Conservation (phyloP, 2,329 filamentous ascomycete genomes). For the Phialophora macrospora region DNA sequence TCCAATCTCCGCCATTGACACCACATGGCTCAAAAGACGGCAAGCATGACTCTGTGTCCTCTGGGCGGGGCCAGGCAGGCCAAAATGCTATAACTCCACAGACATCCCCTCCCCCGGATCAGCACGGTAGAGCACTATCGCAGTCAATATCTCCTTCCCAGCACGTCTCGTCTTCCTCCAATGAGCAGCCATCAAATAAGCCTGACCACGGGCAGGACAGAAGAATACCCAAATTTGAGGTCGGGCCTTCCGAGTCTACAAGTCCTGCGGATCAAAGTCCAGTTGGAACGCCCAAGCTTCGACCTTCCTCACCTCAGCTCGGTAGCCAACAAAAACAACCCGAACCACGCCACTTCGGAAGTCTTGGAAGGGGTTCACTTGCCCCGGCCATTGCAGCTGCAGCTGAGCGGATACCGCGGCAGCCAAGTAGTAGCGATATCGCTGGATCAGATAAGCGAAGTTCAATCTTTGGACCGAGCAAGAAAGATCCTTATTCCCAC, state of each 20-base stretch:
- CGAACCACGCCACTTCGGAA: slow-evolving; percentile 38
- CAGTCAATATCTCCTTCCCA: slow-evolving; percentile 44
- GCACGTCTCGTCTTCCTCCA: slow-evolving; percentile 49
- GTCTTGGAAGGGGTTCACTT: slow-evolving; percentile 37
- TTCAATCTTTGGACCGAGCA: slow-evolving; percentile 57
- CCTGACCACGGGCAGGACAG: slow-evolving; percentile 51
- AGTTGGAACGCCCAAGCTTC: slow-evolving; percentile 54
- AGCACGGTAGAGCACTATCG: slow-evolving; percentile 42
- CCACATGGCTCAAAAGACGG: slow-evolving; percentile 74
- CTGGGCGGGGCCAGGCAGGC: slow-evolving; percentile 44
- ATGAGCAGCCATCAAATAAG: slow-evolving; percentile 48
- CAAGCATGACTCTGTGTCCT: slow-evolving; percentile 42
- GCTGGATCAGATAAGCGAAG: slow-evolving; percentile 55
- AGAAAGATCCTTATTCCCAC: slow-evolving; percentile 57
- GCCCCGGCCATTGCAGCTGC: slow-evolving; percentile 39
- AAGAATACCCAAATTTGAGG: slow-evolving; percentile 59
- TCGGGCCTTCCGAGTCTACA: slow-evolving; percentile 62
- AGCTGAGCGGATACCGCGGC: slow-evolving; percentile 50
- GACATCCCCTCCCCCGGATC: slow-evolving; percentile 57
- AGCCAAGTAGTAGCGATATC: slow-evolving; percentile 51
- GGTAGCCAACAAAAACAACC: slow-evolving; percentile 19
- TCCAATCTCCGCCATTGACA: slow-evolving; percentile 88
- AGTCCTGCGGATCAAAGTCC: slow-evolving; percentile 66
- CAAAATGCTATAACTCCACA: slow-evolving; percentile 57
- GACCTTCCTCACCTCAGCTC: slow-evolving; percentile 56